Conservation (phyloP, 2,329 filamentous ascomycete species). For the Daldinia sp. region DNA sequence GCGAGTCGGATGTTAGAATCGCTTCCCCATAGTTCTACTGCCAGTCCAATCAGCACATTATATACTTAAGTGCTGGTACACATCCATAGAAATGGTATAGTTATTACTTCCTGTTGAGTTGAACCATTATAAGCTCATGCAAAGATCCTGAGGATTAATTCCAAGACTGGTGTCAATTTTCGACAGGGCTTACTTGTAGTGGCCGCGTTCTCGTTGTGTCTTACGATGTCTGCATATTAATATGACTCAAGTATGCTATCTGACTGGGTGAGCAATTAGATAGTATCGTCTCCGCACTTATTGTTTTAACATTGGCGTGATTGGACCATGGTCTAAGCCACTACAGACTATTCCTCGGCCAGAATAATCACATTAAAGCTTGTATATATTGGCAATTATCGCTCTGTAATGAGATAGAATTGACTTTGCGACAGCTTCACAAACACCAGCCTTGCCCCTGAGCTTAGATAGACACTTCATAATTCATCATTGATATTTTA, state of each 20-base stretch:
- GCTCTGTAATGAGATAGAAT: not conserved
- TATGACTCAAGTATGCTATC: not conserved
- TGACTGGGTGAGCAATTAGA: not conserved
- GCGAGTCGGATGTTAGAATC: not conserved
- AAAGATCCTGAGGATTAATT: not conserved
- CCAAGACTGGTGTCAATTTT: not conserved
- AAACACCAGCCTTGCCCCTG: not conserved
- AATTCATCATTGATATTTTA: not conserved
- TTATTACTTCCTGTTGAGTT: not conserved
- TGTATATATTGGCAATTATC: not conserved
- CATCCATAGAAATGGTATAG: not conserved
- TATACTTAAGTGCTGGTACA: not conserved
- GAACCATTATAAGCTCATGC: not conserved
- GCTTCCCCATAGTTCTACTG: not conserved
- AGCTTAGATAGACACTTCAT: not conserved
- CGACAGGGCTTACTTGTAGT: not conserved
- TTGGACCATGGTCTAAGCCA: not conserved
- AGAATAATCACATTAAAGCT: not conserved
- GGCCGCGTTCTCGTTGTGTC: not conserved
- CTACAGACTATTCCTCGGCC: not conserved
- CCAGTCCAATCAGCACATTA: not conserved
- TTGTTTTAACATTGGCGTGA: not conserved
- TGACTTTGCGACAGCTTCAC: not conserved
- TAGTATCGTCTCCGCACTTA: not conserved
- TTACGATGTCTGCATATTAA: not conserved